Evolutionary conservation across 768 basidiomycete genomes (phyloP).

Genomic region (Kwoniella sp.): DNA sequence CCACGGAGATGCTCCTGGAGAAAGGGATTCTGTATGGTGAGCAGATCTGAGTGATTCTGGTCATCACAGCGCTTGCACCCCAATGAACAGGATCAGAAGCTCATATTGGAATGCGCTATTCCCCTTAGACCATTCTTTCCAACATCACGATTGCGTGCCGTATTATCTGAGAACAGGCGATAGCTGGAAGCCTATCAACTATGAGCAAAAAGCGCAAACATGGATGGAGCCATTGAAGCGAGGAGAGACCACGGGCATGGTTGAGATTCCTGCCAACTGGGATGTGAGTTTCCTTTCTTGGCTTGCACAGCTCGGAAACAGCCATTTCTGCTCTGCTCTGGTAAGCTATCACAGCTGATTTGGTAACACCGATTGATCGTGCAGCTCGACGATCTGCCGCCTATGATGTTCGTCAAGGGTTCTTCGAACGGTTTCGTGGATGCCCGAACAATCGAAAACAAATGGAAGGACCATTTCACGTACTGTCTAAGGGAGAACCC

Average conservation of each 20-base stretch:
- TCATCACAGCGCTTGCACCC: too few species aligned
- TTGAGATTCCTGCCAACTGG: slow-evolving; percentile 73
- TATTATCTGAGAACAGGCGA: slow-evolving; percentile 72
- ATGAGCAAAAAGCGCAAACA: slow-evolving; percentile 62
- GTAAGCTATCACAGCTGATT: too few species aligned
- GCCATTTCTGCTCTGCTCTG: too few species aligned
- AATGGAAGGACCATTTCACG: slow-evolving; percentile 75
- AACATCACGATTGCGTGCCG: slow-evolving; percentile 65
- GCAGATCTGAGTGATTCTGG: too few species aligned
- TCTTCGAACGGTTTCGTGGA: slow-evolving; percentile 73
- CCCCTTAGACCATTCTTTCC: slow-evolving; percentile 60
- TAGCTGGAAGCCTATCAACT: slow-evolving; percentile 73
- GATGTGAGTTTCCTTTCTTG: slow-evolving; percentile 54
- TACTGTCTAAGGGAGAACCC: slow-evolving; percentile 63
- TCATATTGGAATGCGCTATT: background rate
- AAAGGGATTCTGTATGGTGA: slow-evolving; percentile 75
- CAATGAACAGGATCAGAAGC: background rate
- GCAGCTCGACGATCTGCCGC: slow-evolving; percentile 69
- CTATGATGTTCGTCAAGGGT: slow-evolving; percentile 65
- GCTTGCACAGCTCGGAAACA: background rate
- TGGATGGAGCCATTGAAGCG: slow-evolving; percentile 76
- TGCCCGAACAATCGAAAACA: slow-evolving; percentile 65
- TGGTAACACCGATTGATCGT: background rate
- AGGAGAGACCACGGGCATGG: slow-evolving; percentile 67
- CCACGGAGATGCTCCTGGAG: slow-evolving; percentile 66